Evolutionary conservation across 2,329 filamentous ascomycete genomes (phyloP), one percentile per base, ranked within the genome.

Genomic region (Beauveria pseudobassiana): DNA sequence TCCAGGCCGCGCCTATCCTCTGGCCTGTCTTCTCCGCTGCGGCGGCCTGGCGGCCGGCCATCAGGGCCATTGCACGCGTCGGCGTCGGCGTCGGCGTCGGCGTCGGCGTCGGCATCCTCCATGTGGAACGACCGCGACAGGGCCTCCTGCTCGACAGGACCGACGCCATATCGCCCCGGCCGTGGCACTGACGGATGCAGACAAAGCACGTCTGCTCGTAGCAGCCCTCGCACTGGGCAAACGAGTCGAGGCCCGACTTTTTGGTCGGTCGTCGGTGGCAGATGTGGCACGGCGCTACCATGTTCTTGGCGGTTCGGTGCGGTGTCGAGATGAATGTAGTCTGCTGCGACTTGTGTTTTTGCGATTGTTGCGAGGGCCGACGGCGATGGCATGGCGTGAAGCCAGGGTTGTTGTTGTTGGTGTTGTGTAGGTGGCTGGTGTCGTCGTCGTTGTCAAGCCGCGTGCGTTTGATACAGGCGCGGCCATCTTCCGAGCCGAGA

Each of bases 211-310:
- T 83, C 48, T 86, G 78, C 64, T 82, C 76, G 10, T 79, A 77
- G 69, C 87, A 90, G 16, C 82, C 80, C 65, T 82, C 75, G 70
- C 87, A 90, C 67, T 85, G 78, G 52, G 85, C 81, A 69, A 85
- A 89, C 10, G 82, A 83, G 70, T 88, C 86, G 40, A 90, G 78
- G 62, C 90, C 86, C 6, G 79, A 80, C 69, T 83, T 87, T 66
- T 84, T 84, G 58, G 80, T 86, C 1, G 87, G 87, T 59, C 82
- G 81, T 48, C 85, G 82, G 67, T 82, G 82, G 77, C 87, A 90
- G 65, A 89, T 83, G 73, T 89, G 85, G 71, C 87, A 90, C 0
- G 86, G 80, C 45, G 74, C 75, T 28, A 85, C 74, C 5, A 74
- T 22, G 24, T 28, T 55, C 18, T 40, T 53, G 6, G 26, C 20